Evolutionary conservation across 768 basidiomycete species (phyloP).

Genomic region (Pulveroboletus ravenelii): DNA sequence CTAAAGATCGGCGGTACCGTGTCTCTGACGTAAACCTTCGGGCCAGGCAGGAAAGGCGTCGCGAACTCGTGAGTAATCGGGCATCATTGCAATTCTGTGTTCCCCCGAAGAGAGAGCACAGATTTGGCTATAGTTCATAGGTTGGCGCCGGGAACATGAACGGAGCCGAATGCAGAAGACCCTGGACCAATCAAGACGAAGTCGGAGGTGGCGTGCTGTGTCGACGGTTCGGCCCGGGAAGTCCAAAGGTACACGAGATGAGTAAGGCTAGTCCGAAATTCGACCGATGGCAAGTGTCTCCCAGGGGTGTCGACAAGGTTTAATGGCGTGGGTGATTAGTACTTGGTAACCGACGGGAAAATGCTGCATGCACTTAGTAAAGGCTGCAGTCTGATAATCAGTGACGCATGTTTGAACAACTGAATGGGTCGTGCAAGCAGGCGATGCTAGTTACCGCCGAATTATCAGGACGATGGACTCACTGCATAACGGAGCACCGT

Average conservation of each 20-base stretch:
- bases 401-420: conserved; percentile 7
- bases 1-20: too few species aligned
- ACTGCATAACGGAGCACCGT: not conserved
- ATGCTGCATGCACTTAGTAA: not conserved
- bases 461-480: not conserved
- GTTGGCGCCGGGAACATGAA: too few species aligned
- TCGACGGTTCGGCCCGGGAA: too few species aligned
- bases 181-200: conserved; percentile 2
- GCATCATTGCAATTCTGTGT: too few species aligned
- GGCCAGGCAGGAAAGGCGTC: too few species aligned
- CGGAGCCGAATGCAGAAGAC: too few species aligned
- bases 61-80: too few species aligned
- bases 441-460: conserved; percentile 13
- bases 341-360: conserved; percentile 1
- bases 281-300: not conserved
- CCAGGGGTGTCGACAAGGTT: not conserved
- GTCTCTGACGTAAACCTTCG: too few species aligned
- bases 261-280: not conserved
- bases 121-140: too few species aligned
- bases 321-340: not conserved
- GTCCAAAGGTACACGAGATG: too few species aligned
- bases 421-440: not conserved
- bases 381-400: not conserved
- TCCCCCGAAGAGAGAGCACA: too few species aligned
- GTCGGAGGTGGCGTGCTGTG: not conserved